Evolutionary conservation across 2,329 filamentous ascomycete species (phyloP), one percentile per base, ranked within the genome.

Genomic region (Zalaria obscura): DNA sequence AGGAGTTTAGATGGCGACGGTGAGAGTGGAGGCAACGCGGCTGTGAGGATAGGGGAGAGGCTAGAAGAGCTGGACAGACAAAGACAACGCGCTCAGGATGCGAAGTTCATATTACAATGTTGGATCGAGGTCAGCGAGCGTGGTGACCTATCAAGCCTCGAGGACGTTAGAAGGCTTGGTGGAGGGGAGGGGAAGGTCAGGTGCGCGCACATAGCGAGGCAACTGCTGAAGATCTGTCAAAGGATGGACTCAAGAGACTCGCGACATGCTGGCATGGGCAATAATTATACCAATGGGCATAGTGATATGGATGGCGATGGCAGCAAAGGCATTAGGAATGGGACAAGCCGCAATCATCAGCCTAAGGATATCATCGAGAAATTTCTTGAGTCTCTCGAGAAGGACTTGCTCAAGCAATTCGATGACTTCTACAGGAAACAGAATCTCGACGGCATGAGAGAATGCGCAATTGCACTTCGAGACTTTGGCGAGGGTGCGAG

Each of bases 381-480:
- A 59, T 98, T 96, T 61, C 84, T 88, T 26, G 91, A 98, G 60
- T 88, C 84, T 1, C 65, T 98, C 44, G 91, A 98, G 62, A 93
- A 96, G 57, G 91, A 98, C 56, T 69, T 98, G 33, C 66, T 98
- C 46, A 86, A 88, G 59, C 89, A 95, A 55, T 98, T 98, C 63
- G 93, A 98, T 67, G 86, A 93, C 56, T 95, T 89, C 66, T 96
- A 96, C 60, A 75, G 88, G 48, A 79, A 83, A 51, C 87, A 93
- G 54, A 94, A 96, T 62, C 95, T 93, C 55, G 86, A 95, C 50
- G 88, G 93, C 54, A 98, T 98, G 93, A 81, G 85, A 65, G 91
- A 96, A 58, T 98, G 91, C 58, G 85, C 93, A 41, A 84, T 84
- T 54, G 91, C 95, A 35, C 69, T 98, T 47, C 75, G 91, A 57